Base-by-base conservation (phyloP, 1,284 basidiomycete species). In the Apiotrichum sp. region DNA sequence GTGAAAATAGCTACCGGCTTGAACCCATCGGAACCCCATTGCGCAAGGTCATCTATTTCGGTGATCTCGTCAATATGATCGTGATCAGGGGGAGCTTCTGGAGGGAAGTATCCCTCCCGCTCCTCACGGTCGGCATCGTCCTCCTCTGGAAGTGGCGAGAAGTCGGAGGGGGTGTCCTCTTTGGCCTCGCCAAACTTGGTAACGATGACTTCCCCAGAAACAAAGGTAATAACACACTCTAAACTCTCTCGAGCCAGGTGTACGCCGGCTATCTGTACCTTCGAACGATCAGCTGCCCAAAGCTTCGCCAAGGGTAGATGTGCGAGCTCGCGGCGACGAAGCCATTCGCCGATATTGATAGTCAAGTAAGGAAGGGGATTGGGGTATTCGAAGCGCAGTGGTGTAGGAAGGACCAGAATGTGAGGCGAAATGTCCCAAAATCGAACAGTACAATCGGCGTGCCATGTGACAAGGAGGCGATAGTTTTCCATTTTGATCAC, bases 401-500 rank as follows among this genome's bases (percentile, higher is more conserved):
- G 79, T 57, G 57, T 76, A 61, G 59, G 79, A 65, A 71, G 79
- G 35, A 84, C 68, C 11, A 88, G 78, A 3, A 88, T 76, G 55
- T 87, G 86, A 0, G 84, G 78, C 52, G 85, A 88, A 42, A 84
- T 73, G 57, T 75, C 72, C 72, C 73, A 75, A 62, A 75, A 76
- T 14, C 73, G 66, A 29, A 92, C 74, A 1, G 80, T 82, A n/a
- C 83, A 75, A 66, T 90, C 84, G 2, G 77, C 74, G 64, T 88
- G 84, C 52, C 78, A 79, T 0, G 86, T 86, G 1, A 86, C 74
- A n/a, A 89, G 72, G 22, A 91, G 73, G 16, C 87, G 83, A 64
- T 82, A 83, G 9, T 81, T 80, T 66, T 89, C 86, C 65, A 77
- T 67, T 63, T 77, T 71, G 55, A 66, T 61, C 13, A 67, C 65